Percentiles rank a stretch among this genome's conserved stretches.
These are phyloP conservation scores for Papiliotrema nemorosa DNA, from an alignment of 1,284 basidiomycete species.

Conservation along the genomic window DNA sequence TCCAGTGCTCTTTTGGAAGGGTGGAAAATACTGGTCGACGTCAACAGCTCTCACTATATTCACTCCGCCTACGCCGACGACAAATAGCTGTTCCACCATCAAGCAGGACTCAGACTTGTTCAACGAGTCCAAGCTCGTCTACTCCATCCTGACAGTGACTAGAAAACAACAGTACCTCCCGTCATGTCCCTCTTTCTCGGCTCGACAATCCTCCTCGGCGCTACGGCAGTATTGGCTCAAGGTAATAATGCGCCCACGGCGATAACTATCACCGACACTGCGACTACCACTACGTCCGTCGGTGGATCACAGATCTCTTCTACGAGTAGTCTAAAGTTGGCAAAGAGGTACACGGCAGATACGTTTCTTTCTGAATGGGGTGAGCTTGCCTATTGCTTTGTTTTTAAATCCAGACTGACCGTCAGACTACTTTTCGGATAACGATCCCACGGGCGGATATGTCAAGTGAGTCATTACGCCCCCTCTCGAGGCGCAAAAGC, in stretches of 20 bases:
- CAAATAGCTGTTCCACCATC: too few relatives aligned
- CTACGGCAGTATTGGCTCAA: neutral
- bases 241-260: neutral
- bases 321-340: conserved; percentile 28
- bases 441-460: conserved; percentile 38
- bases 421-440: conserved; percentile 36
- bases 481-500: neutral
- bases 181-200: too few relatives aligned
- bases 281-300: conserved; percentile 8
- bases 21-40: too few relatives aligned
- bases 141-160: too few relatives aligned
- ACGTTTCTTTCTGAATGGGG: conserved; percentile 37
- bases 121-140: too few relatives aligned
- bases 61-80: too few relatives aligned
- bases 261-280: neutral
- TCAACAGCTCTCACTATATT: too few relatives aligned
- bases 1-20: too few relatives aligned
- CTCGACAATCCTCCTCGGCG: too few relatives aligned
- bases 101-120: too few relatives aligned
- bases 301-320: conserved; percentile 13
- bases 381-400: conserved; percentile 11
- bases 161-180: too few relatives aligned
- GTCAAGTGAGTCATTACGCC: conserved; percentile 27
- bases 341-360: conserved; percentile 33
- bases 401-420: neutral